Conservation (phyloP, 1,284 basidiomycete species). For the Heterobasidion parviporum region DNA sequence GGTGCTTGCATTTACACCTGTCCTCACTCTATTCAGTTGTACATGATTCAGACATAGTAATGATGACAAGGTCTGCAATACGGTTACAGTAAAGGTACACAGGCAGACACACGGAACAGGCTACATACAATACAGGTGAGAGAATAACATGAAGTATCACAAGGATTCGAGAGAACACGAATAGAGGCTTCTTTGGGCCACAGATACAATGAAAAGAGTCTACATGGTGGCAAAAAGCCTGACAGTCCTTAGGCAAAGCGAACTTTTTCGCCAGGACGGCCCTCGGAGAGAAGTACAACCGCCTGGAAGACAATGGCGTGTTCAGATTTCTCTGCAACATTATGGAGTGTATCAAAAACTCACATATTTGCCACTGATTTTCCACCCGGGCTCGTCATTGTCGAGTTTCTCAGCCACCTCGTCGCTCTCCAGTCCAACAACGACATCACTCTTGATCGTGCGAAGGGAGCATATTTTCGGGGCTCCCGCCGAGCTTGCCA, state of each 20-base stretch:
- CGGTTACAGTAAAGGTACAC: no score
- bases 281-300: conserved; percentile 79
- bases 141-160: no score
- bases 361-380: conserved; percentile 94
- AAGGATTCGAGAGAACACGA: no score
- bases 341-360: conserved; percentile 20
- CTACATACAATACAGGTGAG: no score
- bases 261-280: conserved; percentile 77
- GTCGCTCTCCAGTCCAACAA: conserved; percentile 68
- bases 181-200: no score
- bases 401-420: conserved; percentile 77
- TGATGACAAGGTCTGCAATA: no score
- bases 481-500: conserved; percentile 70
- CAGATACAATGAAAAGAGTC: no score
- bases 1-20: no score
- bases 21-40: no score
- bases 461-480: conserved; percentile 72
- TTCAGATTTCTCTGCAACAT: conserved; percentile 1
- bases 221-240: no score
- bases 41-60: no score
- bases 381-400: conserved; percentile 89
- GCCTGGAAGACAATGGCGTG: conserved; percentile 38
- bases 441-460: conserved; percentile 85
- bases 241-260: conserved; percentile 45
- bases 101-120: no score